Percentiles rank a stretch among this genome's conserved stretches.
Conservation (phyloP, 306 rosid species). For the Datisca glomerata region DNA sequence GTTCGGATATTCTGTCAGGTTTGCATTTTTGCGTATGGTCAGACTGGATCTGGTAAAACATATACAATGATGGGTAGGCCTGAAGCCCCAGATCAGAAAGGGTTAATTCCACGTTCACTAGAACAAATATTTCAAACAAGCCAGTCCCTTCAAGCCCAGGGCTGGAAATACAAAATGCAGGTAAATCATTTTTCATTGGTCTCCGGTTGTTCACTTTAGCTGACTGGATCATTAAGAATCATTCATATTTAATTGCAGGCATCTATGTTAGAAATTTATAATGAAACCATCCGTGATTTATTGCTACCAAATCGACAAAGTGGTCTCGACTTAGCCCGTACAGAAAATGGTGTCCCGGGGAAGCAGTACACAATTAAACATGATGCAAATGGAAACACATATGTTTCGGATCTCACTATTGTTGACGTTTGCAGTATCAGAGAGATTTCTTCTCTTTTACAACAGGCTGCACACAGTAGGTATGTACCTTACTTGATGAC, state of each 20-base stretch:
- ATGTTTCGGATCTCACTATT: constrained; percentile 72
- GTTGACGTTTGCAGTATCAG: constrained; percentile 66
- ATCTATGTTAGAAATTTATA: constrained; percentile 82
- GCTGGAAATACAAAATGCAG: constrained; percentile 92
- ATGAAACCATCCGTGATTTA: constrained; percentile 84
- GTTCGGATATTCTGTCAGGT: constrained; percentile 44
- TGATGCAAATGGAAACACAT: constrained; percentile 78
- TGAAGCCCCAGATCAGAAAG: constrained; percentile 61
- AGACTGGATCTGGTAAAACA: constrained; percentile 90
- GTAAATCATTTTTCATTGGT: constrained; percentile 19
- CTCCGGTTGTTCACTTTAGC: constrained; percentile 7
- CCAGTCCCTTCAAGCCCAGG: constrained; percentile 68
- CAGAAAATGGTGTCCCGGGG: constrained; percentile 49
- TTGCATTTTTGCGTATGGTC: constrained; percentile 97
- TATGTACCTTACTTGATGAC: constrained; percentile 9
- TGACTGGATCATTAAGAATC: constrained; percentile 1
- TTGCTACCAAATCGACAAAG: constrained; percentile 46
- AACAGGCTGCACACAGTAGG: constrained; percentile 88
- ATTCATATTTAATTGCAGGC: constrained; percentile 30
- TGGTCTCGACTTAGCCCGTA: constrained; percentile 31
- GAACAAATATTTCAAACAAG: constrained; percentile 81
- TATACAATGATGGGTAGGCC: constrained; percentile 96
- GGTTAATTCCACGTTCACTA: constrained; percentile 82
- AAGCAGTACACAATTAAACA: constrained; percentile 85
- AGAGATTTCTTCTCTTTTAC: constrained; percentile 82